phyloP scores from a whole-genome alignment of 2,329 filamentous ascomycete species.

The Scedosporium apiospermum region DNA sequence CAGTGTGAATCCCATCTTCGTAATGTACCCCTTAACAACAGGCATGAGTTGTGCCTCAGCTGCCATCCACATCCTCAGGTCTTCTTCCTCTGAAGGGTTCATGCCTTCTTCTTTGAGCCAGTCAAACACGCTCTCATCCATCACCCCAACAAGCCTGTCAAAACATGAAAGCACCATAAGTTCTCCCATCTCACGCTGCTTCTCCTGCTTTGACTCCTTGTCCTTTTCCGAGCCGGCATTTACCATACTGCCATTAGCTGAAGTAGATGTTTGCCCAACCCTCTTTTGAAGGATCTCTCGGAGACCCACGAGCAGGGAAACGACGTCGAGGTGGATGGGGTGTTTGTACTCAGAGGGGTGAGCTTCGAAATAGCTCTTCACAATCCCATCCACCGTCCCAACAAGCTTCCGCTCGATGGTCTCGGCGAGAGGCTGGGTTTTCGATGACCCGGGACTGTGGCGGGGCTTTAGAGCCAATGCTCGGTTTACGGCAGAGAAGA shows the following conservation, averaged over 20 bases:
- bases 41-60: neutral
- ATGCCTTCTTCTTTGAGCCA: slow-evolving; percentile 5
- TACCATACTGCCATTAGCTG: neutral
- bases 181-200: slow-evolving; percentile 3
- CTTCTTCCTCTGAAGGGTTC: neutral
- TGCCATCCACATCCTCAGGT: neutral
- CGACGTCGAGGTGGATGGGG: slow-evolving; percentile 3
- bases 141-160: neutral
- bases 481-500: slow-evolving; percentile 44
- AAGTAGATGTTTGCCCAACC: neutral
- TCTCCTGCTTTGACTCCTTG: neutral
- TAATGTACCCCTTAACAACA: slow-evolving; percentile 2
- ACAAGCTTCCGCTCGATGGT: neutral
- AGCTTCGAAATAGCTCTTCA: neutral
- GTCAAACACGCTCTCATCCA: slow-evolving; percentile 5
- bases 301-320: neutral
- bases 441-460: slow-evolving; percentile 14
- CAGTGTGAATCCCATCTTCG: slow-evolving; percentile 5
- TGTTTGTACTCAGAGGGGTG: neutral
- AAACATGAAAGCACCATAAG: slow-evolving; percentile 3
- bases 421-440: neutral
- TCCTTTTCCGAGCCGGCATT: neutral
- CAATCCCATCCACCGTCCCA: neutral
- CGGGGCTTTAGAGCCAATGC: slow-evolving; percentile 35
- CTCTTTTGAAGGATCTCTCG: neutral